Conservation (phyloP, 495 filamentous ascomycete genomes). For the Daldinia loculata region DNA sequence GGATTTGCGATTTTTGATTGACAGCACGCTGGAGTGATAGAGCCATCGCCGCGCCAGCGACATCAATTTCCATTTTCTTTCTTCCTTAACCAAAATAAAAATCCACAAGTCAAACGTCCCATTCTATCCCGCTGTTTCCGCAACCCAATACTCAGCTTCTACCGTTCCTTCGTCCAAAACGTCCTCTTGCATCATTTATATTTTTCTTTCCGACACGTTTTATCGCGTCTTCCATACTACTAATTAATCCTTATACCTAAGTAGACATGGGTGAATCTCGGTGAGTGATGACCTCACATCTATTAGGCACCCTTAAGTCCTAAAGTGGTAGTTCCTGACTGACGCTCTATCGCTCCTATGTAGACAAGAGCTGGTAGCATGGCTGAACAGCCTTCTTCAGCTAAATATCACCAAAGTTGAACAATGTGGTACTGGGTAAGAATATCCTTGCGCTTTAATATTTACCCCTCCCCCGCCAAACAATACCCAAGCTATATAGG, state of each 20-base stretch:
- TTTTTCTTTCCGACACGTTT: not conserved
- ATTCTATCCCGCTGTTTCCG: conserved; percentile 10
- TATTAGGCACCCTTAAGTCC: not conserved
- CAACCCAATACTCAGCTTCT: conserved; percentile 6
- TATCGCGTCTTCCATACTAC: conserved; percentile 1
- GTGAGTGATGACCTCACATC: conserved; percentile 26
- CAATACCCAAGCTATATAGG: not conserved
- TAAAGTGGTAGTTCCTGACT: conserved; percentile 7
- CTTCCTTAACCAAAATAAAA: conserved; percentile 35
- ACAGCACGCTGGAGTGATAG: conserved; percentile 22
- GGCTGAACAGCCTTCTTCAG: conserved; percentile 97
- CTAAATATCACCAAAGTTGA: conserved; percentile 98
- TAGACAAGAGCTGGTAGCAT: conserved; percentile 95
- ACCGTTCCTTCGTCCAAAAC: not conserved
- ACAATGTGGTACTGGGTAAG: conserved; percentile 98
- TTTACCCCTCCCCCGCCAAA: conserved; percentile 49
- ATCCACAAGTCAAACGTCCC: conserved; percentile 6
- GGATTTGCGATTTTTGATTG: conserved; percentile 35
- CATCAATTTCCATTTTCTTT: conserved; percentile 36
- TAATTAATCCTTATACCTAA: conserved; percentile 7
- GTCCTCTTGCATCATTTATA: not conserved
- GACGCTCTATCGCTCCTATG: conserved; percentile 4
- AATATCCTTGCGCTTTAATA: conserved; percentile 45
- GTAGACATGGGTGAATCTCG: conserved; percentile 42
- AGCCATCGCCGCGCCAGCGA: conserved; percentile 25